phyloP scores from a whole-genome alignment of 75 land plant species.

The Chamaecyparis obtusa region DNA sequence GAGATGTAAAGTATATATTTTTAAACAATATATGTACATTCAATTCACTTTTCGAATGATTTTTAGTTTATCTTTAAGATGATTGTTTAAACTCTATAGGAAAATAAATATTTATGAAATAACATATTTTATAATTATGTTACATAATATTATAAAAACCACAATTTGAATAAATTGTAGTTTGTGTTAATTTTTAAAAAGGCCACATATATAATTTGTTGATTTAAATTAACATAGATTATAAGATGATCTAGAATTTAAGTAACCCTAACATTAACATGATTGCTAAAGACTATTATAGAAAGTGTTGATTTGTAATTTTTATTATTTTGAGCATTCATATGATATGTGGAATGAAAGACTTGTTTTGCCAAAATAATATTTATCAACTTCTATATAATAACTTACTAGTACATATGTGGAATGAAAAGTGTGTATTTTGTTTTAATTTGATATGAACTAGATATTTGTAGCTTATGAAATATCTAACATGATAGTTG shows the following conservation, averaged over 20 bases:
- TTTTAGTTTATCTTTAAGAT: not conserved
- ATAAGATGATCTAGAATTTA: not conserved
- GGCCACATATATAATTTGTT: too few species aligned
- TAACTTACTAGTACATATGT: not conserved
- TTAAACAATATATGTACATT: too few species aligned
- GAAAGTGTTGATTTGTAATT: not conserved
- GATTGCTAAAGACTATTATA: not conserved
- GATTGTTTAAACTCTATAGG: too few species aligned
- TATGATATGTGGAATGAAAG: not conserved
- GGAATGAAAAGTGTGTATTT: not conserved
- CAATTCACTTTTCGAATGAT: not conserved
- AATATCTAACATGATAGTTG: not conserved
- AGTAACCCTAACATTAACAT: not conserved
- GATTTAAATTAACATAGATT: too few species aligned
- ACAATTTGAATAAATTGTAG: too few species aligned
- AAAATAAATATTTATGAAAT: too few species aligned
- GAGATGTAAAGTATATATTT: too few species aligned
- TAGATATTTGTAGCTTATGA: not conserved
- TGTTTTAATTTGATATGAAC: not conserved
- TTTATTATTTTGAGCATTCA: not conserved
- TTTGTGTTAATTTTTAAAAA: too few species aligned
- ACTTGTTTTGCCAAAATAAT: not conserved
- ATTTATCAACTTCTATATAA: too few species aligned
- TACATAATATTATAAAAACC: too few species aligned
- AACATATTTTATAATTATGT: too few species aligned